phyloP scores from a whole-genome alignment of 257 asterid genomes.

The Ajuga chamaepitys region DNA sequence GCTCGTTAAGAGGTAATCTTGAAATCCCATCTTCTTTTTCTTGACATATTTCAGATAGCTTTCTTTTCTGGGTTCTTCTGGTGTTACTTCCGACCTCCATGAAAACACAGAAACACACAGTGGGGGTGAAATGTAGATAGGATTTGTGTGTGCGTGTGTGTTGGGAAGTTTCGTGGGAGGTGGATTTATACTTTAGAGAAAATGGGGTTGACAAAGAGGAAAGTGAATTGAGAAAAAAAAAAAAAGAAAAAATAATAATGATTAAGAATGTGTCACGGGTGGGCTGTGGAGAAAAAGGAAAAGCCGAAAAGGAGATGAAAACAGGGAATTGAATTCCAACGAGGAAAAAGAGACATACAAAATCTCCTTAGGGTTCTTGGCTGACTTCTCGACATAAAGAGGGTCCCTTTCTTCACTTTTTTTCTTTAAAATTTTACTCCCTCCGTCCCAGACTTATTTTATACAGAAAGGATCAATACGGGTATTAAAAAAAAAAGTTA shows the following conservation, averaged over 20 bases:
- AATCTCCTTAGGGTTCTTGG: neutral
- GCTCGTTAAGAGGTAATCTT: constrained; percentile 41
- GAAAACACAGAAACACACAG: neutral
- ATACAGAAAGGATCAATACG: too few species aligned
- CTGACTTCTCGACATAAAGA: constrained; percentile 4
- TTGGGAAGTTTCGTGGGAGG: constrained; percentile 17
- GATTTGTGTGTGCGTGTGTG: neutral
- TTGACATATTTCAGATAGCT: neutral
- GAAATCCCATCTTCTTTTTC: constrained; percentile 6
- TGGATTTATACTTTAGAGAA: constrained; percentile 3
- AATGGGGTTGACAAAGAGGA: constrained; percentile 49
- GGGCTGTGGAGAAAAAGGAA: constrained; percentile 26
- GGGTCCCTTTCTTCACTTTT: constrained; percentile 35
- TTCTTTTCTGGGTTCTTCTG: constrained; percentile 22
- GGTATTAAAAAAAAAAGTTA: too few species aligned
- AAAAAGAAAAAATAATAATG: neutral
- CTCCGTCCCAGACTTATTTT: too few species aligned
- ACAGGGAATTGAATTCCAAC: constrained; percentile 19
- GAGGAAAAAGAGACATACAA: constrained; percentile 27
- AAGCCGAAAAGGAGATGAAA: constrained; percentile 35
- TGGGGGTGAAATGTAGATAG: neutral
- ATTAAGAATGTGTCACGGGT: constrained; percentile 54
- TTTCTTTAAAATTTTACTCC: constrained; percentile 2
- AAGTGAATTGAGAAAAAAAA: constrained; percentile 42
- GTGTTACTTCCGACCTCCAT: constrained; percentile 18